Evolutionary conservation across 805 yeast genomes (phyloP).

Genomic region (Hanseniaspora mollemarum): DNA sequence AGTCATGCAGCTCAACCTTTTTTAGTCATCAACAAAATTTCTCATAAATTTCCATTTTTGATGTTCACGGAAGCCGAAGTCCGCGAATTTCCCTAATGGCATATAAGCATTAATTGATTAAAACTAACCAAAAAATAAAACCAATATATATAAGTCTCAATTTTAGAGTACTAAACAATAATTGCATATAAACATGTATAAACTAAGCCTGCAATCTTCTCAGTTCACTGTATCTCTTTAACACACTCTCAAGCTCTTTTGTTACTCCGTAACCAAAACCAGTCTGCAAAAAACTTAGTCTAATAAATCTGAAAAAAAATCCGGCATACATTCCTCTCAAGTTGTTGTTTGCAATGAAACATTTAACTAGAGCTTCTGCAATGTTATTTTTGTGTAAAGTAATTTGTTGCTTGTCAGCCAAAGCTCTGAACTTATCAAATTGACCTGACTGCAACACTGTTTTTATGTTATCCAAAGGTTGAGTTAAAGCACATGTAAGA

Average conservation of each 20-base stretch:
- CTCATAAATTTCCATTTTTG: too few species aligned
- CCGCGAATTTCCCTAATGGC: too few species aligned
- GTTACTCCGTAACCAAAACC: slow-evolving; percentile 57
- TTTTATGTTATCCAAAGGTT: slow-evolving; percentile 80
- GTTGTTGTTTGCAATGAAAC: slow-evolving; percentile 33
- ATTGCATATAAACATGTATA: too few species aligned
- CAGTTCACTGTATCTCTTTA: slow-evolving; percentile 30
- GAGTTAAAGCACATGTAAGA: slow-evolving; percentile 68
- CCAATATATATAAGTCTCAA: too few species aligned
- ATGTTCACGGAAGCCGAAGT: too few species aligned
- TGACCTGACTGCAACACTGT: slow-evolving; percentile 68
- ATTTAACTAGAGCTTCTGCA: slow-evolving; percentile 43
- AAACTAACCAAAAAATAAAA: too few species aligned
- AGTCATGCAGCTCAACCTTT: too few species aligned
- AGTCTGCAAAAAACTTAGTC: slow-evolving; percentile 53
- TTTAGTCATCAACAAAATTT: too few species aligned
- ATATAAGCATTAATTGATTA: too few species aligned
- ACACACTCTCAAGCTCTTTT: slow-evolving; percentile 24
- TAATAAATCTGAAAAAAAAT: slow-evolving; percentile 47
- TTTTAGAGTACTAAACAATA: too few species aligned
- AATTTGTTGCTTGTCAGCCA: neutral
- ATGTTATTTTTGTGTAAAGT: slow-evolving; percentile 38
- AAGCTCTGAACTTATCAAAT: slow-evolving; percentile 38
- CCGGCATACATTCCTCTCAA: slow-evolving; percentile 36
- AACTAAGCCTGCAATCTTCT: neutral